A percentile compares a stretch with the other conserved stretches of the same genome.
These are phyloP conservation scores for Hortiboletus campestris DNA, from an alignment of 768 basidiomycete genomes.

Conservation along the genomic window DNA sequence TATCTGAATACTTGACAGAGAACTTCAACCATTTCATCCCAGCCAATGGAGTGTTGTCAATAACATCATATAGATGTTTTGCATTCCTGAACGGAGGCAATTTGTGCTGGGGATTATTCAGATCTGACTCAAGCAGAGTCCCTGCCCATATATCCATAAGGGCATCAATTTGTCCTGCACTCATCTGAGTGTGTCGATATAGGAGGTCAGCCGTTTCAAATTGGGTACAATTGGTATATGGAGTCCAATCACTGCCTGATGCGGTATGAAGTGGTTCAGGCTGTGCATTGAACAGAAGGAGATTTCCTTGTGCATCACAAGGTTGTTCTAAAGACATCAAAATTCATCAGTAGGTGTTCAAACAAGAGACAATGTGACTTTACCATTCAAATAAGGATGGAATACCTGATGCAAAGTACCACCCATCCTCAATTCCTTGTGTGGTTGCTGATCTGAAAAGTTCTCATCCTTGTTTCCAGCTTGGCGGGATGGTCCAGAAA, in stretches of 20 bases:
- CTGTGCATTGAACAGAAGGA: background rate
- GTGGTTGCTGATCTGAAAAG: no score
- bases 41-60: no score
- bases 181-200: conserved; percentile 20
- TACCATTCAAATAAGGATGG: background rate
- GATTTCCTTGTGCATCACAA: background rate
- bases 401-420: background rate
- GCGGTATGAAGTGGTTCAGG: background rate
- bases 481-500: background rate
- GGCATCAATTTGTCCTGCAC: conserved; percentile 17
- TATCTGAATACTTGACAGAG: no score
- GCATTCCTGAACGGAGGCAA: background rate
- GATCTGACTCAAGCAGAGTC: background rate
- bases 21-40: no score
- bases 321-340: background rate
- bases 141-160: conserved; percentile 22
- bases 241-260: conserved; percentile 16
- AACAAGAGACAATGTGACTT: no score
- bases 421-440: no score
- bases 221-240: no score
- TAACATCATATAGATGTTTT: conserved; percentile 1
- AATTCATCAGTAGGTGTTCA: no score
- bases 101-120: background rate
- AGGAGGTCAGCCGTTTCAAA: conserved; percentile 28
- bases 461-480: no score